Evolutionary conservation across 1,284 basidiomycete genomes (phyloP), one percentile per base, ranked within the genome.

Genomic region (Golubevia sp.): DNA sequence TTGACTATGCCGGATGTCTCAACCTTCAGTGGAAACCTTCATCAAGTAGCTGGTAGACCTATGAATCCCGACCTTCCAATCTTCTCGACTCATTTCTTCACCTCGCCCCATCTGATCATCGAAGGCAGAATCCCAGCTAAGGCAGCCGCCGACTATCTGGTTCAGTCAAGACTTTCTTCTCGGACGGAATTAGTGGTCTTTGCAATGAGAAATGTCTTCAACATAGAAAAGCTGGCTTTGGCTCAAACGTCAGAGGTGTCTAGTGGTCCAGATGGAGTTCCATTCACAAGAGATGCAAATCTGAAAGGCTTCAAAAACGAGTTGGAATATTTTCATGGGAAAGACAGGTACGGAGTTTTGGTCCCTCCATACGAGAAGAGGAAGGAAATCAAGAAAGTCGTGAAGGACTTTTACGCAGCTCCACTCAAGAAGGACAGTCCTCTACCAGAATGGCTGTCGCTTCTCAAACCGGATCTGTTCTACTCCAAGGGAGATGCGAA

Each of bases 321-420:
- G 13, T 55, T 71, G n/a, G 52, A 27, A 38, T 74, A 70, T 48
- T 74, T 74, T 55, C 51, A 66, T 7, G 55, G 66, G 44, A 61
- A 62, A 50, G 30, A 64, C 23, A 66, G 79, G 7, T 83, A 78
- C 64, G 80, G 76, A 8, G 80, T 79, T 21, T 49, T 81, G 44
- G 56, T 54, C 13, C 61, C 71, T 15, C 63, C 66, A 1, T 55
- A 57, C 1, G 66, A 56, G 24, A 68, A 71, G 25, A 59, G 63
- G 2, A 34, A 34, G 11, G 30, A 34, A 11, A 34, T 34, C 30
- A 34, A 34, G 30, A 3, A 34, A 34, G 59, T 79, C 55, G 69
- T 83, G 56, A 83, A 83, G 53, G 80, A 83, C 66, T 80, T 83
- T 30, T 83, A 83, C 62, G 49, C 79, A 1, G 77, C 71, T 1